Percentiles rank a stretch among this genome's conserved stretches.
phyloP scores from a whole-genome alignment of 352 stramenopile species.

The Pythium sp. region DNA sequence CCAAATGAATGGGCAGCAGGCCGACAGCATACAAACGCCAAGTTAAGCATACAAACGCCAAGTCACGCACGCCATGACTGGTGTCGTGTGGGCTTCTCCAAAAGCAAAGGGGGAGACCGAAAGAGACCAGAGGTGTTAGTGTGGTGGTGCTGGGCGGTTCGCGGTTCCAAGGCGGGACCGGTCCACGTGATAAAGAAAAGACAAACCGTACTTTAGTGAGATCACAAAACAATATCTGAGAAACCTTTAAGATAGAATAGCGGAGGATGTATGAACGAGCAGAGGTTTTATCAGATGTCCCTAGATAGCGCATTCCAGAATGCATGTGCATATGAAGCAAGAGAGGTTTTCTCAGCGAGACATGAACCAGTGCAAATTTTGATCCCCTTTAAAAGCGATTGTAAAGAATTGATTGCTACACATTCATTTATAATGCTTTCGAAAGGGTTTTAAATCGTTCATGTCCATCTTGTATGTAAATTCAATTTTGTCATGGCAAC shows the following conservation, averaged over 20 bases:
- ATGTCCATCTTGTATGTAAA: too few relatives aligned
- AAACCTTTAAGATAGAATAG: background rate
- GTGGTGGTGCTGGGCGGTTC: background rate
- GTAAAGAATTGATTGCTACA: too few relatives aligned
- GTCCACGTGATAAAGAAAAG: background rate
- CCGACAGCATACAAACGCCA: conserved; percentile 47
- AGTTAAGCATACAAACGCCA: conserved; percentile 58
- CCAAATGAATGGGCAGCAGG: conserved; percentile 87
- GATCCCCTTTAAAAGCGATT: background rate
- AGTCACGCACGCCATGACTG: conserved; percentile 21
- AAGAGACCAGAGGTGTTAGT: background rate
- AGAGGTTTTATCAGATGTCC: background rate
- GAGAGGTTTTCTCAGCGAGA: conserved; percentile 1
- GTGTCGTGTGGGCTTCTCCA: conserved; percentile 5
- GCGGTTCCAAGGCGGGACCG: background rate
- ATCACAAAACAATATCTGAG: background rate
- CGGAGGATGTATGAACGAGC: background rate
- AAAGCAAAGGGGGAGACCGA: background rate
- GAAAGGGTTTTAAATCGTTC: too few relatives aligned
- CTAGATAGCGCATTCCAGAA: background rate
- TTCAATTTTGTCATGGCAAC: too few relatives aligned
- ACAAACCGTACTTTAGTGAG: conserved; percentile 9
- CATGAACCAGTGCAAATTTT: background rate
- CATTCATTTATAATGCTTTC: too few relatives aligned
- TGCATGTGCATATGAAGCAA: background rate